Evolutionary conservation across 768 basidiomycete genomes (phyloP).

Genomic region (Auriscalpium vulgare): DNA sequence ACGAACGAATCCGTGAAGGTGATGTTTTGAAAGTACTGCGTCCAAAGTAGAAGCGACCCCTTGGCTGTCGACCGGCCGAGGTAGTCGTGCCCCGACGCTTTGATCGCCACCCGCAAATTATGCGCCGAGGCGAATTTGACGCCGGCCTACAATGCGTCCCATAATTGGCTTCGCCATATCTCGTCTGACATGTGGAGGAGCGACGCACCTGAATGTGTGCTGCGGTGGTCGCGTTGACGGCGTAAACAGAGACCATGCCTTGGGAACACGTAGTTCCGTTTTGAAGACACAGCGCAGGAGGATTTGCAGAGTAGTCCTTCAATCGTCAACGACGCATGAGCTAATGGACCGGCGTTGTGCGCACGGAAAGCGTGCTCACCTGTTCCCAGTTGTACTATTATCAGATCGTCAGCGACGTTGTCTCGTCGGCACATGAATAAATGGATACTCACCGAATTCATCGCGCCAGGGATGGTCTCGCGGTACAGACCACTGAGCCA

Average conservation of each 20-base stretch:
- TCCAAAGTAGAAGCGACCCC: conserved; percentile 34
- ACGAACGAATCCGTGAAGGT: conserved; percentile 20
- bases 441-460: conserved; percentile 6
- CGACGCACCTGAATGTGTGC: conserved; percentile 9
- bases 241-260: conserved; percentile 11
- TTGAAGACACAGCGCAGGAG: conserved; percentile 3
- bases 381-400: conserved; percentile 15
- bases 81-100: conserved; percentile 32
- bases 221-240: conserved; percentile 9
- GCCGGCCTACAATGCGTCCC: conserved; percentile 15
- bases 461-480: conserved; percentile 9
- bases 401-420: neutral
- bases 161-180: neutral
- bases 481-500: conserved; percentile 11
- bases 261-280: conserved; percentile 10
- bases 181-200: neutral
- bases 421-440: neutral
- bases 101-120: conserved; percentile 26
- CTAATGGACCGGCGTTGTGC: neutral
- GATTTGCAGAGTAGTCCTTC: conserved; percentile 1
- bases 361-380: neutral
- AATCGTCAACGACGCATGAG: neutral
- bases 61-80: conserved; percentile 38
- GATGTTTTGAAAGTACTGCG: conserved; percentile 29
- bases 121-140: conserved; percentile 22